A percentile compares a stretch with the other conserved stretches of the same genome.
phyloP scores from a whole-genome alignment of 352 stramenopile species.

The Pythium rhizo-oryzae region DNA sequence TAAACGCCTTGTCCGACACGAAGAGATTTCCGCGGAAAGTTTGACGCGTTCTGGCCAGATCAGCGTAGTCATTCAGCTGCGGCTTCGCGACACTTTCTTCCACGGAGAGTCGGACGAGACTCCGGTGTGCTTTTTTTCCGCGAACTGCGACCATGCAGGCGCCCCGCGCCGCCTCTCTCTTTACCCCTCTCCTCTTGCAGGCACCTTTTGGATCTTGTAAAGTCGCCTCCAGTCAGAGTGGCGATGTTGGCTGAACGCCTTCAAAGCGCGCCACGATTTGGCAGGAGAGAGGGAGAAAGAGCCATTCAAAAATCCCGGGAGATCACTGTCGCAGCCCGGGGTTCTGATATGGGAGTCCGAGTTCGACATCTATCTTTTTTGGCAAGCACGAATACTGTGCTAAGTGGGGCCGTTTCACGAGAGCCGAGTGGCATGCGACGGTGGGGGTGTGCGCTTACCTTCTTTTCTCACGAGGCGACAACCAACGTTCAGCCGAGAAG shows the following conservation, averaged over 20 bases:
- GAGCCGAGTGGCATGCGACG: constrained; percentile 2
- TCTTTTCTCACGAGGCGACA: neutral
- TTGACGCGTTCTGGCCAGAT: constrained; percentile 12
- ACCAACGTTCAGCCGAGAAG: neutral
- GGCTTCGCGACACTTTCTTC: neutral
- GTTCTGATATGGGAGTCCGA: neutral
- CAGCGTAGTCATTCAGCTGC: neutral
- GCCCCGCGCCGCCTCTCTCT: neutral
- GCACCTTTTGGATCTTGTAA: neutral
- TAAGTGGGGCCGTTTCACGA: neutral
- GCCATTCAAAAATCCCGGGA: neutral
- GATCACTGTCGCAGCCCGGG: neutral
- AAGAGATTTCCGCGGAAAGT: constrained; percentile 8
- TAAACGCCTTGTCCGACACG: neutral
- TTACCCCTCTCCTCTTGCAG: neutral
- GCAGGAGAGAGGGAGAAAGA: neutral
- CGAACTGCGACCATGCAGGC: neutral
- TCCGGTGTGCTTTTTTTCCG: neutral
- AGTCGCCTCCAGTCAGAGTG: neutral
- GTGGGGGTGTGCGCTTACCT: too few species aligned
- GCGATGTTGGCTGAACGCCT: neutral
- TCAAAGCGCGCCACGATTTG: neutral
- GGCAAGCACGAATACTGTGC: neutral
- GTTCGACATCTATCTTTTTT: neutral
- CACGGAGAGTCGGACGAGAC: neutral